Evolutionary conservation across 176 grass and related monocot genomes (phyloP).

Genomic region (Alloteropsis semialata): DNA sequence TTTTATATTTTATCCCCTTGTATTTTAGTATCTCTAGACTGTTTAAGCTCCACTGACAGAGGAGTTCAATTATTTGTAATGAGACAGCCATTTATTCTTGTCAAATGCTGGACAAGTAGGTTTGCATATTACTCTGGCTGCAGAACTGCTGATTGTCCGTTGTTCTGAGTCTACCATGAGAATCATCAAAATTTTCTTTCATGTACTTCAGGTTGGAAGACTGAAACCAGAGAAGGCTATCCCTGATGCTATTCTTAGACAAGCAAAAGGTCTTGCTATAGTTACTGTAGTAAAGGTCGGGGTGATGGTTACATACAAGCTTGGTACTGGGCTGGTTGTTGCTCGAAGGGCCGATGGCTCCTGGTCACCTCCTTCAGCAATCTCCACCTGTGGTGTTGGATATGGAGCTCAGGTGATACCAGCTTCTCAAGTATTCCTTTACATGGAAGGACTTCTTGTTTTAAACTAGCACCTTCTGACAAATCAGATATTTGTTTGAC

Average conservation of each 20-base stretch:
- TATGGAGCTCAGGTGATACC: constrained; percentile 76
- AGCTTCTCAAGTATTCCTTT: constrained; percentile 24
- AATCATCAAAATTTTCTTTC: neutral
- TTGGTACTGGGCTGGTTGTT: constrained; percentile 70
- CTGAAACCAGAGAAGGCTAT: constrained; percentile 69
- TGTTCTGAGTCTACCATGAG: neutral
- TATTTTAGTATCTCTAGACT: neutral
- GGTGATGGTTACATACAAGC: constrained; percentile 70
- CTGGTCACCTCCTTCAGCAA: constrained; percentile 75
- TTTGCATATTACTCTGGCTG: neutral
- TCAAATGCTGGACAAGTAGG: neutral
- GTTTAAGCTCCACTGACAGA: neutral
- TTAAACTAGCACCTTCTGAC: neutral
- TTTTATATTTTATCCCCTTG: neutral
- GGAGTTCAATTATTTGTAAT: neutral
- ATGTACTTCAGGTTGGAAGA: constrained; percentile 55
- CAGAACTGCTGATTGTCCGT: neutral
- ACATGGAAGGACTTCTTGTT: constrained; percentile 2
- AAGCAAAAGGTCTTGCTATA: constrained; percentile 83
- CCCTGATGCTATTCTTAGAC: constrained; percentile 63
- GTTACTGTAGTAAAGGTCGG: constrained; percentile 75
- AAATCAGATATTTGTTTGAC: constrained; percentile 5
- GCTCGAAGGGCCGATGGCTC: constrained; percentile 65
- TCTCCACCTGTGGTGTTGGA: constrained; percentile 69
- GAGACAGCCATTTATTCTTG: neutral